These are phyloP conservation scores for Knufia petricola DNA, from an alignment of 2,329 filamentous ascomycete genomes.

Conservation along the genomic window DNA sequence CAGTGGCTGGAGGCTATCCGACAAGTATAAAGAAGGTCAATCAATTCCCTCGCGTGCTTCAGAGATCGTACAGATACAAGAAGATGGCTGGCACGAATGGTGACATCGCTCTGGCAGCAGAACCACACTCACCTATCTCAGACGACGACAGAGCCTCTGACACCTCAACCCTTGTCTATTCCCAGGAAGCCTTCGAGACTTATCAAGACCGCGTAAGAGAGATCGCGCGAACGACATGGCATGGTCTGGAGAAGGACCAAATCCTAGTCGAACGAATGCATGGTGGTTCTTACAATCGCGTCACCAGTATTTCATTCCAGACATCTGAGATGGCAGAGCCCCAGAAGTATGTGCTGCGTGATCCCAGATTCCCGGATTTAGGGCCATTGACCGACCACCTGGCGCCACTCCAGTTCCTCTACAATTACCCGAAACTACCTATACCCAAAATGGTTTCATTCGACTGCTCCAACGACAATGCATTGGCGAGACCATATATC, in stretches of 20 bases:
- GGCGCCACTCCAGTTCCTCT: neutral
- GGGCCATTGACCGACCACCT: neutral
- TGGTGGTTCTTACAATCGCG: slow-evolving; percentile 23
- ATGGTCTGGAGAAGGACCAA: neutral
- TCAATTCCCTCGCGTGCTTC: too few species aligned
- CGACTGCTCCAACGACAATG: slow-evolving; percentile 11
- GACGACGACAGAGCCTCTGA: neutral
- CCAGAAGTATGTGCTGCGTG: slow-evolving; percentile 14
- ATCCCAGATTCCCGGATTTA: slow-evolving; percentile 6
- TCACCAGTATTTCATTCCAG: slow-evolving; percentile 17
- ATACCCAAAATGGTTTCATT: slow-evolving; percentile 4
- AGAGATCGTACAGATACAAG: too few species aligned
- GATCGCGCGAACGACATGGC: slow-evolving; percentile 11
- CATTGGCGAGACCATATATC: slow-evolving; percentile 13
- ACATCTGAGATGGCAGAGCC: neutral
- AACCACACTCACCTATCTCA: neutral
- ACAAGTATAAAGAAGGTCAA: too few species aligned
- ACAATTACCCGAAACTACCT: slow-evolving; percentile 1
- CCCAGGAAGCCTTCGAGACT: slow-evolving; percentile 4
- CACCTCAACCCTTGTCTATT: slow-evolving; percentile 1
- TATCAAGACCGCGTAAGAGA: slow-evolving; percentile 10
- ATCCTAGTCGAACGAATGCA: slow-evolving; percentile 18
- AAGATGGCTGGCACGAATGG: too few species aligned
- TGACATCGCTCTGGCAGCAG: too few species aligned
- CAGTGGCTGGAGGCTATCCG: too few species aligned